A percentile compares a stretch with the other conserved stretches of the same genome.
Evolutionary conservation across 78 protist species (phyloP).

Genomic region (Guillardia theta): DNA sequence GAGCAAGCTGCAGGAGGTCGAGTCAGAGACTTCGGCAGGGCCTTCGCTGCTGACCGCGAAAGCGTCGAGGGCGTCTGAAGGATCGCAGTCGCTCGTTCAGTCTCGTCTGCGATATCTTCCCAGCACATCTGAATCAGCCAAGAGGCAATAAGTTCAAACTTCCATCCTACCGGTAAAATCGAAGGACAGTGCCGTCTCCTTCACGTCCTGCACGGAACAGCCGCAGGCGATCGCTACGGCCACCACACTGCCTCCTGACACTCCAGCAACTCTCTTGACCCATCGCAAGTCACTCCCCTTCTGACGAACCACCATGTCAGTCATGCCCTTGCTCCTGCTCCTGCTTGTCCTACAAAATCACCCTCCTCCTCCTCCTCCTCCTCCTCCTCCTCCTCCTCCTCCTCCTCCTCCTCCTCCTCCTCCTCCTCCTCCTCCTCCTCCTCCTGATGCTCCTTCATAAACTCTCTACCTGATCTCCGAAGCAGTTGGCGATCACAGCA

Average conservation of each 20-base stretch:
- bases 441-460: no score
- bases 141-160: neutral
- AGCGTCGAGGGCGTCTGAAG: neutral
- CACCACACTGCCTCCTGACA: neutral
- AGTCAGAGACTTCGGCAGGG: no score
- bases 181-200: neutral
- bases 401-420: no score
- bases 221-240: conserved; percentile 32
- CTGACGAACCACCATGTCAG: no score
- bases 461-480: no score
- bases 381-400: no score
- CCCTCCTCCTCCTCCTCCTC: no score
- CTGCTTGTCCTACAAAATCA: no score
- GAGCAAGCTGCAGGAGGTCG: neutral
- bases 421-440: no score
- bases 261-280: neutral
- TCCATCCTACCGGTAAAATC: neutral
- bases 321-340: no score
- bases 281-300: neutral
- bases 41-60: no score
- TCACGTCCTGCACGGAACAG: neutral
- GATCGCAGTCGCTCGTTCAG: neutral
- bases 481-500: neutral
- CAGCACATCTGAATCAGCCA: neutral
- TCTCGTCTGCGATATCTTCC: neutral